Evolutionary conservation across 179 eudicot species (phyloP), one percentile per base, ranked within the genome.

Genomic region (Gypsophila paniculata): DNA sequence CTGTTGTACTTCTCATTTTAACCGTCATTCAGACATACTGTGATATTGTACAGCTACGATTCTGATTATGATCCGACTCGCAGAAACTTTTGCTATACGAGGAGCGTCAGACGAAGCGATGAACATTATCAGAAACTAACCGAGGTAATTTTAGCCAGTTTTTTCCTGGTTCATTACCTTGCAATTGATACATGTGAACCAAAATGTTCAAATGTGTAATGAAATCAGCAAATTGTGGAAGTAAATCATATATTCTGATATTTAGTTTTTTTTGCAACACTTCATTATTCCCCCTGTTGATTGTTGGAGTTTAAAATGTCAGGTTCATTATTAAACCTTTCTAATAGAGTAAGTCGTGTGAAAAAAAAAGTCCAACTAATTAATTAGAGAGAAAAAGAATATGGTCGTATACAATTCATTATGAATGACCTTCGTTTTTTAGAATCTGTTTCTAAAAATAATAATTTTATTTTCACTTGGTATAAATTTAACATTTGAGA

Each of bases 1-100:
- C 81, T 34, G 21, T 83, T 15, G 67, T 77, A 8, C 74, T 83
- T 32, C 69, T 83, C 6, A 52, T 83, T 54, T 79, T 80, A 53
- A 77, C 83, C 8, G 75, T 82, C 17, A 73, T 82, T 39, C 85
- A 79, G 58, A 80, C 83, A 23, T 76, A 76, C 39, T 80, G 83
- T 69, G 80, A 76, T 51, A 73, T 80, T 64, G 34, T 76, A 19
- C 80, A 69, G 42, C 74, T 80, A 1, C 61, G 73, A 39, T 72
- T 75, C 60, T 79, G 61, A 70, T 61, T 3, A 62, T 34, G 34
- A 22, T 18, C 67, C 6, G 49, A 34, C 21, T 7, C 34, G 46
- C 65, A 34, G 46, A 61, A 14, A 32, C 65, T 2, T 29, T 29
- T 14, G 12, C 13, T 26, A 18, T 6, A 8, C 8, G 25, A 54